Evolutionary conservation across 148 eudicot genomes (phyloP), one percentile per base, ranked within the genome.

Genomic region (Euryodendron excelsum): DNA sequence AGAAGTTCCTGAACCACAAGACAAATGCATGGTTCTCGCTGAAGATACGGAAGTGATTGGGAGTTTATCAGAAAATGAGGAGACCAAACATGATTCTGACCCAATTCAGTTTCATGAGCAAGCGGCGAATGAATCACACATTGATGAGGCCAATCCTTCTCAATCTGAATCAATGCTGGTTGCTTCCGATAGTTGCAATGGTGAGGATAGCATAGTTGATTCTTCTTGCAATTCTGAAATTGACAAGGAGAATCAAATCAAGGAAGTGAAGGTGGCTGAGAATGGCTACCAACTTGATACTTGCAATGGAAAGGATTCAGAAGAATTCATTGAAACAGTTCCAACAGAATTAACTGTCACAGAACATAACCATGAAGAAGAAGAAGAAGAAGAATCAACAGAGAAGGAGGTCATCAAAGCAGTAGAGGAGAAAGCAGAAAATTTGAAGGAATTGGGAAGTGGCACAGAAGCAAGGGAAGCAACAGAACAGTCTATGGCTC

Each of bases 1-100:
- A 44, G 71, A 69, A 81, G 62, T 34, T 61, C 31, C 30, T 47
- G 71, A 76, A 60, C 62, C 69, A 34, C 55, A 71, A 70, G 74
- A 79, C 45, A 61, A 78, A 66, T 37, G 31, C 65, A 8, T 47
- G 37, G 3, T 60, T 75, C 65, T 37, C 55, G 53, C 58, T 14
- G 64, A 34, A 70, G 82, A 75, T 66, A 67, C 21, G 4, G 59
- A 74, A 18, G 33, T 37, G 27, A 74, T 39, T 44, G 77, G 34
- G 63, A 69, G 47, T 20, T 60, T 10, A 14, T 63, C 33, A 12
- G 80, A 59, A 61, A 74, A 61, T 15, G 56, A 28, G 48, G 68
- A 55, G 45, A 36, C 60, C 5, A 23, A 41, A n/a, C n/a, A n/a
- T n/a, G n/a, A n/a, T n/a, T n/a, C n/a, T n/a, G n/a, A n/a, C n/a